A percentile compares a stretch with the other conserved stretches of the same genome.
Evolutionary conservation across 1,284 basidiomycete species (phyloP).

Genomic region (Erythrobasidium hasegawianum): DNA sequence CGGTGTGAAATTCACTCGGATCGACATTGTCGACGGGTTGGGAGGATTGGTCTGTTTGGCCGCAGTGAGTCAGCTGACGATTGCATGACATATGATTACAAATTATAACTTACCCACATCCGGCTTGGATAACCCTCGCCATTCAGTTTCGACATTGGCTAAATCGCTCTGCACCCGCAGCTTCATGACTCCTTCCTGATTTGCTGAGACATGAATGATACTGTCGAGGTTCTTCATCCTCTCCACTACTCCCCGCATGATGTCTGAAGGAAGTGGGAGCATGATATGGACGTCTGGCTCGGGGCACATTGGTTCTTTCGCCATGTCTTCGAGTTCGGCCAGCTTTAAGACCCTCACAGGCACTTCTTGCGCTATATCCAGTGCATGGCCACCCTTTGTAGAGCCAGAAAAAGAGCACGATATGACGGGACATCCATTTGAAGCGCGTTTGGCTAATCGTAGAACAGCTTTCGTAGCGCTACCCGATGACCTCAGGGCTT

Average conservation of each 20-base stretch:
- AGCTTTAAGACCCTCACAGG: slow-evolving; percentile 47
- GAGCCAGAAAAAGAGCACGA: slow-evolving; percentile 43
- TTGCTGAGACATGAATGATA: slow-evolving; percentile 43
- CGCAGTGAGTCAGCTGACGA: neutral
- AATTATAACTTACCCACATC: slow-evolving; percentile 16
- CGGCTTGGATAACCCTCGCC: slow-evolving; percentile 28
- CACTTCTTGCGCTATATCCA: slow-evolving; percentile 46
- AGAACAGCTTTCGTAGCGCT: slow-evolving; percentile 44
- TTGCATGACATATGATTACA: neutral
- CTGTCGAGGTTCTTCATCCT: slow-evolving; percentile 44
- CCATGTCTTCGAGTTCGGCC: slow-evolving; percentile 43
- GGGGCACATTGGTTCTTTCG: slow-evolving; percentile 46
- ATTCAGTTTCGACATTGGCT: slow-evolving; percentile 31
- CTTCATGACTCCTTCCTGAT: slow-evolving; percentile 38
- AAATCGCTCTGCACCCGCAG: slow-evolving; percentile 25
- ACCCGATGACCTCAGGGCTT: slow-evolving; percentile 44
- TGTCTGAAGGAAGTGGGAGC: slow-evolving; percentile 39
- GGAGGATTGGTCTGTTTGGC: neutral
- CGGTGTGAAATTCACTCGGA: slow-evolving; percentile 13
- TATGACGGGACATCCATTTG: slow-evolving; percentile 42
- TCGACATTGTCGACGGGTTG: slow-evolving; percentile 14
- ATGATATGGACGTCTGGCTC: slow-evolving; percentile 45
- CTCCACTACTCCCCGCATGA: slow-evolving; percentile 45
- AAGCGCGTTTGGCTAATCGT: slow-evolving; percentile 44
- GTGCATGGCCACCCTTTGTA: slow-evolving; percentile 38